phyloP scores from a whole-genome alignment of 768 basidiomycete genomes.

The Boletus coccyginus region DNA sequence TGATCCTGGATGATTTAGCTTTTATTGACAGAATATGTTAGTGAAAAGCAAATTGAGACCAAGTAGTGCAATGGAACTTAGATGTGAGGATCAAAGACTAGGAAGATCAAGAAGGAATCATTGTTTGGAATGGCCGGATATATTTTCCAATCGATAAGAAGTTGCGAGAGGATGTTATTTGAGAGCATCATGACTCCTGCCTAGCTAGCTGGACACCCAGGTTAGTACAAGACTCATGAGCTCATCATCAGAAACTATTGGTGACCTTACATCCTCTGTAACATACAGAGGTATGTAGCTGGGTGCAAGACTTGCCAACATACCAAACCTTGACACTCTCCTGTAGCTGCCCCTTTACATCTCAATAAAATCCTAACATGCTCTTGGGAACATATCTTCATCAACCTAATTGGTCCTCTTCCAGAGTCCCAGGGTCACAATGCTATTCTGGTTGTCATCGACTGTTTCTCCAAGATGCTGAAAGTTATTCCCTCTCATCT shows the following conservation, averaged over 20 bases:
- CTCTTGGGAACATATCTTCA: constrained; percentile 1
- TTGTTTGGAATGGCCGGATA: constrained; percentile 8
- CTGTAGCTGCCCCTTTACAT: constrained; percentile 3
- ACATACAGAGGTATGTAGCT: constrained; percentile 21
- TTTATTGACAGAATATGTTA: no score
- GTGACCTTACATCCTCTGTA: constrained; percentile 25
- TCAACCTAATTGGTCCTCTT: constrained; percentile 10
- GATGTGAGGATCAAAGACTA: not conserved
- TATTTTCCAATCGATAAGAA: constrained; percentile 22
- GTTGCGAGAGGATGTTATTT: constrained; percentile 13
- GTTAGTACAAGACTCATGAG: constrained; percentile 22
- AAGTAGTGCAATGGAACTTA: no score
- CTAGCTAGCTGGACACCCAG: constrained; percentile 28
- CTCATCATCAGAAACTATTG: constrained; percentile 23
- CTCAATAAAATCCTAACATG: constrained; percentile 4
- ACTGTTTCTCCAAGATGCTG: constrained; percentile 11
- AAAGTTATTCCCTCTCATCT: constrained; percentile 15
- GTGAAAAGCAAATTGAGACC: no score
- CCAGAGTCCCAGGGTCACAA: constrained; percentile 8
- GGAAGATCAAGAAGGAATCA: not conserved
- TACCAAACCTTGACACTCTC: constrained; percentile 19
- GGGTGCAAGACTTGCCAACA: constrained; percentile 28
- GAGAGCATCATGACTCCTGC: constrained; percentile 23
- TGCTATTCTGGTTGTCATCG: constrained; percentile 9
- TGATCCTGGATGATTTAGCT: no score